Percentiles rank a stretch among this genome's conserved stretches.
Evolutionary conservation across 1,284 basidiomycete genomes (phyloP).

Genomic region (Takashimella koratensis): DNA sequence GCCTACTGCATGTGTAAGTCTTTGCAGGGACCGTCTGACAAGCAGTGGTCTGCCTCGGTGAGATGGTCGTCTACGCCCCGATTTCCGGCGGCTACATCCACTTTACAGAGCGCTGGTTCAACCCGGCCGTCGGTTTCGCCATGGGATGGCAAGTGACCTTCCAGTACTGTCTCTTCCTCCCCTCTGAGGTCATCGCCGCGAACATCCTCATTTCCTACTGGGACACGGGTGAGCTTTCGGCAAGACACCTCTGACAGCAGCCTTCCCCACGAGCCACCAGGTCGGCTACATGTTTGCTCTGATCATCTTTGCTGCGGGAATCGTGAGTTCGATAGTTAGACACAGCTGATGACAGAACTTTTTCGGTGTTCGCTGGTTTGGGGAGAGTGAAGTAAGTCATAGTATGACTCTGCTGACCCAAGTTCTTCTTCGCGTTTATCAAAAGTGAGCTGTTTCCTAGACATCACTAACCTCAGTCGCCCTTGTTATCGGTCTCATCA

Average conservation of each 20-base stretch:
- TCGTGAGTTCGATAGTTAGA: neutral
- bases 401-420: no score
- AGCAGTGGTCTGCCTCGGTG: slow-evolving; percentile 40
- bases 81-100: slow-evolving; percentile 41
- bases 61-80: slow-evolving; percentile 34
- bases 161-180: slow-evolving; percentile 58
- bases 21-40: neutral
- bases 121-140: slow-evolving; percentile 30
- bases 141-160: slow-evolving; percentile 33
- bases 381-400: slow-evolving; percentile 67
- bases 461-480: no score
- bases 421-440: slow-evolving; percentile 67
- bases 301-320: neutral
- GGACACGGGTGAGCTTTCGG: slow-evolving; percentile 54
- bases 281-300: slow-evolving; percentile 1
- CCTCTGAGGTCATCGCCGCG: slow-evolving; percentile 72
- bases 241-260: neutral
- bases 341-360: slow-evolving; percentile 58
- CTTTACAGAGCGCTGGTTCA: slow-evolving; percentile 34
- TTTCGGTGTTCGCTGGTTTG: slow-evolving; percentile 64
- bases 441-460: no score
- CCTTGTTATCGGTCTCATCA: slow-evolving; percentile 62
- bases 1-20: slow-evolving; percentile 23
- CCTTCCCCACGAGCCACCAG: neutral
- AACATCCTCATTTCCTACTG: slow-evolving; percentile 70